Conservation (phyloP, 1,139 yeast genomes). For the Arxiozyma heterogenica region DNA sequence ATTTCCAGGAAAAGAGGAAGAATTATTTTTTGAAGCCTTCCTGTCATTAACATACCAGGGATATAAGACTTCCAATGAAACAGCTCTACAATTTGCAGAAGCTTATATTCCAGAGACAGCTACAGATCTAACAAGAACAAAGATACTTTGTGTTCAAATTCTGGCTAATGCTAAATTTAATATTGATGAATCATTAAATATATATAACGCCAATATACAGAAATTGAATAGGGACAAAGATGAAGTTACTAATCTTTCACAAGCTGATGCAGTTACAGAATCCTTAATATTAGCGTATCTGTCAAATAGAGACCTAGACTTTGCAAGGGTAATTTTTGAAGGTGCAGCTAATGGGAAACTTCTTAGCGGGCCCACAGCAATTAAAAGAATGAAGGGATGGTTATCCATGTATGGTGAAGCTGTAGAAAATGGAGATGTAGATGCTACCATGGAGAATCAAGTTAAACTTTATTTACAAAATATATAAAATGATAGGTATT, state of each 20-base stretch:
- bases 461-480: slow-evolving; percentile 10
- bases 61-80: slow-evolving; percentile 32
- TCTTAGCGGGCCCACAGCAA: slow-evolving; percentile 38
- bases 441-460: slow-evolving; percentile 13
- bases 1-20: slow-evolving; percentile 34
- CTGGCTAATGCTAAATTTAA: slow-evolving; percentile 41
- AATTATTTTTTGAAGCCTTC: slow-evolving; percentile 31
- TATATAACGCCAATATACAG: slow-evolving; percentile 45
- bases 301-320: slow-evolving; percentile 46
- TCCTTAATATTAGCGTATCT: slow-evolving; percentile 44
- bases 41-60: slow-evolving; percentile 38
- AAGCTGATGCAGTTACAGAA: slow-evolving; percentile 45
- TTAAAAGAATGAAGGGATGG: slow-evolving; percentile 36
- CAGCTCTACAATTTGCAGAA: slow-evolving; percentile 38
- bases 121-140: slow-evolving; percentile 24
- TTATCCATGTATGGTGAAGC: slow-evolving; percentile 54
- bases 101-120: slow-evolving; percentile 32
- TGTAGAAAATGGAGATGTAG: slow-evolving; percentile 21
- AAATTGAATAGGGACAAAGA: slow-evolving; percentile 28
- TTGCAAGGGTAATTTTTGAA: slow-evolving; percentile 53
- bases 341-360: slow-evolving; percentile 42
- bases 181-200: slow-evolving; percentile 38
- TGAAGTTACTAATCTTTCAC: slow-evolving; percentile 33
- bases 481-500: slow-evolving; percentile 4
- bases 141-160: slow-evolving; percentile 37